Base-by-base conservation (phyloP, 1,284 basidiomycete genomes). In the Moniliella sp. region DNA sequence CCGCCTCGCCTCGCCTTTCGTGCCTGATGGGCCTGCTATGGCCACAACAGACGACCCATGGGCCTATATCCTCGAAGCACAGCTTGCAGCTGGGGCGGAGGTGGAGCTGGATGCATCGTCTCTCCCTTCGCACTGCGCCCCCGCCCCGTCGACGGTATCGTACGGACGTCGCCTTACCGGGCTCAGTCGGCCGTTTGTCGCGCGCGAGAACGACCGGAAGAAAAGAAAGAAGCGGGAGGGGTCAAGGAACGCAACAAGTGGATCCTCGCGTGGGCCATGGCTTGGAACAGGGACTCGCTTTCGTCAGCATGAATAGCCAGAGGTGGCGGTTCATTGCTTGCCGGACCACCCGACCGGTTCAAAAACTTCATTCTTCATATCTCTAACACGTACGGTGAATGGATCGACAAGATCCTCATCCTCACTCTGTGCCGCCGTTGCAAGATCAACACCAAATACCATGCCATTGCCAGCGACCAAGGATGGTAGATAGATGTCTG, bases 191-290 rank as follows among this genome's bases (percentile, higher is more conserved):
- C 43, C 21, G 27, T 37, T 5, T 13, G 10, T 5, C 14, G 31
- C 0, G 38, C 34, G 5, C 10, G 26, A 4, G 18, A 11, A 4
- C n/a, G 31, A 25, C 31, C 31, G 1, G 35, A 37, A 17, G 33
- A 38, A 18, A 27, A 26, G 10, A 39, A 46, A 19, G 46, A 42
- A 31, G 18, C 33, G 11, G 35, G 32, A 15, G 39, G 39, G 13
- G 32, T 48, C 13, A 23, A 35, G 19, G 13, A 30, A 8, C 25
- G 46, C 15, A 48, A 48, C 27, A 32, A 35, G n/a, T 48, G 46
- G 46, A 43, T 48, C 5, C 41, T 39, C 7, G 29, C 46, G 16
- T 43, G 34, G 25, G 25, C 30, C n/a, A 15, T 46, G 9, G 30
- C 25, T n/a, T 46, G 45, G 45, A 28, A 21, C 33, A 35, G 18